Evolutionary conservation across 306 rosid genomes (phyloP).

Genomic region (Fagus crenata): DNA sequence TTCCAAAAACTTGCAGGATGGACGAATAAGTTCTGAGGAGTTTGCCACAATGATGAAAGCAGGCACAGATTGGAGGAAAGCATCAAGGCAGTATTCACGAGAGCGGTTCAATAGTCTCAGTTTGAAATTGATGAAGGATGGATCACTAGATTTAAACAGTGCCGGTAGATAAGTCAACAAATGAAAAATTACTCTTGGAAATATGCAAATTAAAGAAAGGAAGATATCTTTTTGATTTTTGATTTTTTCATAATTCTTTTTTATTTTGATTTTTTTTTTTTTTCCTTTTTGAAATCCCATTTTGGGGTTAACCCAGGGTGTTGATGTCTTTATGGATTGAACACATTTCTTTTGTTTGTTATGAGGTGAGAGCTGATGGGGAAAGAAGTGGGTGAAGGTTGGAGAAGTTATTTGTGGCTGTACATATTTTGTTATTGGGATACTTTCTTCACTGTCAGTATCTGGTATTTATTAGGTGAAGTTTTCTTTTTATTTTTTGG

Average conservation of each 20-base stretch:
- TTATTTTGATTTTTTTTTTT: slow-evolving; percentile 13
- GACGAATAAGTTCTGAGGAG: slow-evolving; percentile 82
- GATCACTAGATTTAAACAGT: slow-evolving; percentile 55
- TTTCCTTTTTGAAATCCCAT: slow-evolving; percentile 27
- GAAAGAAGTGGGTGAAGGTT: slow-evolving; percentile 27
- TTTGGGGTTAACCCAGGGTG: slow-evolving; percentile 31
- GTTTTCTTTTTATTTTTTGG: too few relatives aligned
- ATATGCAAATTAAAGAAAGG: slow-evolving; percentile 30
- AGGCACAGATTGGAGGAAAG: slow-evolving; percentile 98
- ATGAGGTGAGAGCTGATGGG: slow-evolving; percentile 34
- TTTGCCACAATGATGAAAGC: slow-evolving; percentile 95
- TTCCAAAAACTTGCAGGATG: slow-evolving; percentile 62
- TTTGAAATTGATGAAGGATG: slow-evolving; percentile 64
- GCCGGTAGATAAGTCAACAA: slow-evolving; percentile 36
- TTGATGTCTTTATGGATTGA: slow-evolving; percentile 36
- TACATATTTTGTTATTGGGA: slow-evolving; percentile 43
- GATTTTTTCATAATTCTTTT: slow-evolving; percentile 34
- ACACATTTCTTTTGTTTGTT: slow-evolving; percentile 28
- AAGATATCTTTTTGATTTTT: not conserved
- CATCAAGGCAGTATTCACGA: slow-evolving; percentile 92
- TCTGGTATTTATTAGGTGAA: not conserved
- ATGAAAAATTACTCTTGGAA: slow-evolving; percentile 22
- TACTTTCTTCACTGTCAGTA: not conserved
- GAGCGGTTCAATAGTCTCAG: slow-evolving; percentile 86
- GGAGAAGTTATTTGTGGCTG: slow-evolving; percentile 45